Base-by-base conservation (phyloP, 306 rosid genomes). In the Cercis canadensis region DNA sequence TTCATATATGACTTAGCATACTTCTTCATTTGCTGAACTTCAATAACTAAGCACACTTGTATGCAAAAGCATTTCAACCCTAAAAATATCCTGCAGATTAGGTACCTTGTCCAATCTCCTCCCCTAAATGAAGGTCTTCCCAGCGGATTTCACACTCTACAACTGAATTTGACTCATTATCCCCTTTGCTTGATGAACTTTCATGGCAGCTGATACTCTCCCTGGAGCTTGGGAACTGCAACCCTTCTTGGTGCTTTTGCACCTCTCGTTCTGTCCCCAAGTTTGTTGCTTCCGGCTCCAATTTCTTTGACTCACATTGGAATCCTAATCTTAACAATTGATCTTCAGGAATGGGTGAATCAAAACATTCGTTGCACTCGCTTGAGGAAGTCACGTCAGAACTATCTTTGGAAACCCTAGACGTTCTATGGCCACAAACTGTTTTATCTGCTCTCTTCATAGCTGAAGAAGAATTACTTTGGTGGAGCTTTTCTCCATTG, bases 51-150 rank as follows among this genome's bases (percentile, higher is more conserved):
- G 59, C 43, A 60, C 49, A 31, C 66, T 60, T 14, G 34, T 21
- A 52, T 65, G 54, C 9, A 13, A 64, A 58, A 51, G 7, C 21
- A 61, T 57, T 46, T 67, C 45, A 73, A 55, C 73, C n/a, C n/a
- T n/a, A 24, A 24, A 70, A 54, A 46, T 64, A 59, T 49, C 18
- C 47, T 46, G 74, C 58, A 49, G 21, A 33, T 40, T n/a, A 36
- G 74, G 50, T 88, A 88, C 97, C 95, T 68, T 86, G 89, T 78
- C 95, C 97, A 70, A 88, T 78, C 75, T 80, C 90, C 31, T 86
- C 88, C 67, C 90, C 80, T 34, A 88, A 77, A 34, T 79, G 81
- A 67, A 90, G 77, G 65, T 86, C 84, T 71, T 90, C 87, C 92
- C 92, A 88, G 13, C 32, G 78, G 63, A 90, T 88, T 70, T 79